Evolutionary conservation across 2,329 filamentous ascomycete species (phyloP).

Genomic region (Colletotrichum endophyticum): DNA sequence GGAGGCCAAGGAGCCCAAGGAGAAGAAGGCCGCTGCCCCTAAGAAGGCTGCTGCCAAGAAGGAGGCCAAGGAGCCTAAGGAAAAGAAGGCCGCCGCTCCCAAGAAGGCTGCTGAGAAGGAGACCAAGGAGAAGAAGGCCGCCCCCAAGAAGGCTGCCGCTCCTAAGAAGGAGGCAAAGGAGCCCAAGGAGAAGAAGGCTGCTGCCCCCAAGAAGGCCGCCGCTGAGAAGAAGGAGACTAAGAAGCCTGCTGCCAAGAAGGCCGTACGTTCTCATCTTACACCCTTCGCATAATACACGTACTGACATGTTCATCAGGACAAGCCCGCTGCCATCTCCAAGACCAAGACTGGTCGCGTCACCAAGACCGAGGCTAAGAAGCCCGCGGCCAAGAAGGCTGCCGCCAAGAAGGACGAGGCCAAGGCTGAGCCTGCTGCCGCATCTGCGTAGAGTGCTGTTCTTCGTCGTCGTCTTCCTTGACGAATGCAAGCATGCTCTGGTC

Average conservation of each 20-base stretch:
- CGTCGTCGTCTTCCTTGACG: neutral
- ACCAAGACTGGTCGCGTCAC: constrained; percentile 87
- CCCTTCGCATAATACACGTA: constrained; percentile 33
- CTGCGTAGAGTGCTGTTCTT: neutral
- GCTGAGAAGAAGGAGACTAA: constrained; percentile 36
- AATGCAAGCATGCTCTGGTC: neutral
- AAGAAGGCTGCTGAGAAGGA: constrained; percentile 61
- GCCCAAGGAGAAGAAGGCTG: constrained; percentile 52
- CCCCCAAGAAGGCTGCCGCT: constrained; percentile 49
- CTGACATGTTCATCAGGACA: constrained; percentile 58
- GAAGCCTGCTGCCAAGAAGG: constrained; percentile 35
- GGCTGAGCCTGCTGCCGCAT: constrained; percentile 13
- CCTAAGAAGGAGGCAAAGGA: constrained; percentile 49
- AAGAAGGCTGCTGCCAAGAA: constrained; percentile 48
- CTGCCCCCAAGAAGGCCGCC: constrained; percentile 45
- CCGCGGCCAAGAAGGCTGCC: constrained; percentile 48
- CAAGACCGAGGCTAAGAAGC: constrained; percentile 65
- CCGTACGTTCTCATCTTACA: constrained; percentile 27
- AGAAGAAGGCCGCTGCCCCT: constrained; percentile 44
- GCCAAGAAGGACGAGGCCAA: constrained; percentile 38
- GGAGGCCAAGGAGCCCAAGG: constrained; percentile 69
- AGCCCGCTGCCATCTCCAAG: constrained; percentile 74
- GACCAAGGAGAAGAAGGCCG: constrained; percentile 63
- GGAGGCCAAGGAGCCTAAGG: constrained; percentile 43
- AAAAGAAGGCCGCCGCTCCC: constrained; percentile 30